Evolutionary conservation across 1,284 basidiomycete genomes (phyloP).

Genomic region (Ceratobasidium sp.): DNA sequence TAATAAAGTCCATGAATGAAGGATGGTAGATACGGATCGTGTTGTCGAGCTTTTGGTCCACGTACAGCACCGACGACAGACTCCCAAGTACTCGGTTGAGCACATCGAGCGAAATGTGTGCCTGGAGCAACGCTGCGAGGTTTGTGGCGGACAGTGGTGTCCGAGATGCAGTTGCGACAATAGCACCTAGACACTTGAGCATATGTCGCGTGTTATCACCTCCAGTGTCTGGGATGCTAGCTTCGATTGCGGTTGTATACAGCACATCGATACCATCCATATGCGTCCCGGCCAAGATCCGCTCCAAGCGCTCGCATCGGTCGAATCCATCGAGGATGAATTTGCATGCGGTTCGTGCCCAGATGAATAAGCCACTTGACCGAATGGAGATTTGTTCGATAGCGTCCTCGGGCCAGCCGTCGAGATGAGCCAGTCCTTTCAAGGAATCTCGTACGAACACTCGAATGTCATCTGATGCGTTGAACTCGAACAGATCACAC

Average conservation of each 20-base stretch:
- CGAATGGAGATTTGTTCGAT: neutral
- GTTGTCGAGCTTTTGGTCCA: neutral
- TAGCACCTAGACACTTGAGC: too few species aligned
- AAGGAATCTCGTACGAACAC: neutral
- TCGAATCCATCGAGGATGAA: constrained; percentile 8
- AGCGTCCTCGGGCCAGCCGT: neutral
- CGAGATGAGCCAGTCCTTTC: neutral
- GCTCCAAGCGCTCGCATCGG: neutral
- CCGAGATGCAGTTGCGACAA: too few species aligned
- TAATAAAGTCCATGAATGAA: constrained; percentile 20
- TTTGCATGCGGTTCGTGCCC: constrained; percentile 13
- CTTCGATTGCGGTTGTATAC: neutral
- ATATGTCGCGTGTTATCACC: too few species aligned
- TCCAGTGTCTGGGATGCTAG: neutral
- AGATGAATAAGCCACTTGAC: constrained; percentile 35
- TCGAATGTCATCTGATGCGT: neutral
- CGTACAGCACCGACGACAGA: constrained; percentile 30
- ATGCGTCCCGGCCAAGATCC: neutral
- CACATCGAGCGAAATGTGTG: too few species aligned
- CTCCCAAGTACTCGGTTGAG: neutral
- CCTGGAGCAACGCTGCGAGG: too few species aligned
- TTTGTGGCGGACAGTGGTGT: too few species aligned
- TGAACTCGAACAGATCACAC: neutral
- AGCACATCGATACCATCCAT: neutral
- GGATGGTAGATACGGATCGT: constrained; percentile 36